phyloP scores from a whole-genome alignment of 2,329 filamentous ascomycete species.

The Colletotrichum gloeosporioides region DNA sequence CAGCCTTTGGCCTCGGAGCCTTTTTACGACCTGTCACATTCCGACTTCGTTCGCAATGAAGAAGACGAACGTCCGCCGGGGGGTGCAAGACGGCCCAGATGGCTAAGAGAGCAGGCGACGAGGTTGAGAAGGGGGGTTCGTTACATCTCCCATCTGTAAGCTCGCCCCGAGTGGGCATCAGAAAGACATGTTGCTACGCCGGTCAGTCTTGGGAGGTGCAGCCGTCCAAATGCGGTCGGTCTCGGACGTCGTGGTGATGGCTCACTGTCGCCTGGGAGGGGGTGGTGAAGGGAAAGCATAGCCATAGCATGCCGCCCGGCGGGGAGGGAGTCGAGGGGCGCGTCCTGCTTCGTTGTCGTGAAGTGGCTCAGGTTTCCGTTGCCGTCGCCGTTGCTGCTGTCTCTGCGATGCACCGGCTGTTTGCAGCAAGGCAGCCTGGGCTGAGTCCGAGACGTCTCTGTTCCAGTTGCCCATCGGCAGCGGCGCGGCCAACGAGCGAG shows the following conservation, averaged over 20 bases:
- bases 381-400: background rate
- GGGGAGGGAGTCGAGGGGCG: background rate
- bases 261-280: background rate
- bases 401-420: background rate
- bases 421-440: background rate
- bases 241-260: background rate
- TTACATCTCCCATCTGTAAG: background rate
- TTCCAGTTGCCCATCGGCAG: background rate
- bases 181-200: constrained; percentile 12
- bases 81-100: background rate
- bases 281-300: background rate
- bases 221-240: constrained; percentile 3
- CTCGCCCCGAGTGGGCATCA: background rate
- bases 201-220: constrained; percentile 14
- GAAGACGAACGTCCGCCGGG: background rate
- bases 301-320: background rate
- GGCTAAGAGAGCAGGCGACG: background rate
- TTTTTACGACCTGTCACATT: constrained; percentile 14
- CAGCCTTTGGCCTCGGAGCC: background rate
- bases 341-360: background rate
- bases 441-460: background rate
- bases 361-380: background rate
- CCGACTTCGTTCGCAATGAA: background rate
- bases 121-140: background rate
- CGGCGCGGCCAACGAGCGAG: background rate